Evolutionary conservation across 108 stramenopile genomes (phyloP), one percentile per base, ranked within the genome.

Genomic region (Conticribra weissflogii): DNA sequence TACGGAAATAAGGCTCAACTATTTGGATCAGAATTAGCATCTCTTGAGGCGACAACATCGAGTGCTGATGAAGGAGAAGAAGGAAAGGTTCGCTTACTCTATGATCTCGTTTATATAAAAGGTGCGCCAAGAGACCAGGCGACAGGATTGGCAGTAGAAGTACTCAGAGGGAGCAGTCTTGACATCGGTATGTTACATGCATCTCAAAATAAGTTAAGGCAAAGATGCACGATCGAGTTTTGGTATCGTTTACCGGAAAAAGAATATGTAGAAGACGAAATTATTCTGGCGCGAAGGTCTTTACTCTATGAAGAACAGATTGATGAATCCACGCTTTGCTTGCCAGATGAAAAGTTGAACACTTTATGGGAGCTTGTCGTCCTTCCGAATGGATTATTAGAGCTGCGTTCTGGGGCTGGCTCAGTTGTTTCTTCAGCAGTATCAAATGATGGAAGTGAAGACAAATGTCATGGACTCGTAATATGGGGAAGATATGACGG

Each of bases 51-150:
- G 2, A 83, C 85, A 22, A 87, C 87, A 24, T 95, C 94, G 12
- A 90, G 85, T 58, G 91, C 88, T 12, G 94, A 95, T 51, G 94
- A 95, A 77, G 94, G 94, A 51, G 94, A 92, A 52, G 57, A 76
- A 50, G 91, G 91, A 2, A 95, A 92, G 54, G 91, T 95, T n/a
- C 85, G 82, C 44, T 68, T 85, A 16, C 73, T 95, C 3, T 88
- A 87, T 59, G 94, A 95, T 67, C 51, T 95, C 36, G 91, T 95
- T 44, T 91, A 89, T 59, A 81, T 81, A 34, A 73, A 88, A 46
- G 59, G 80, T 30, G 81, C 85, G 17, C 74, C 72, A 32, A 80
- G 86, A 34, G 68, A 71, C n/a, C 65, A 78, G 25, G 60, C 81
- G 34, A 50, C 82, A 58, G 94, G 89, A 5, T 31, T 95, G n/a